These are phyloP conservation scores for Orychophragmus violaceus DNA, from an alignment of 345 rosid species.

Conservation along the genomic window DNA sequence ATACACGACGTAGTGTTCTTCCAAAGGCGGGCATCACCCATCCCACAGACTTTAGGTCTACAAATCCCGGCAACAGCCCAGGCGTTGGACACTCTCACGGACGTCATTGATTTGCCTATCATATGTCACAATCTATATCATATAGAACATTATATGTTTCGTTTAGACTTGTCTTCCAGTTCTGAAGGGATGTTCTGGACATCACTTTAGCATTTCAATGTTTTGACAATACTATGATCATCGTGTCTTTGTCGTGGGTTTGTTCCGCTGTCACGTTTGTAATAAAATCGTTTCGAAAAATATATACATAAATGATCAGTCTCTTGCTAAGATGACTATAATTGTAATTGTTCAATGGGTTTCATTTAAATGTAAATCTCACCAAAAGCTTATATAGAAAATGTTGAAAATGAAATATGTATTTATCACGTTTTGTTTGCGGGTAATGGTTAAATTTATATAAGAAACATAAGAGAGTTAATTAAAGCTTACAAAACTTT, in stretches of 20 bases:
- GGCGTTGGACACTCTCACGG: constrained; percentile 23
- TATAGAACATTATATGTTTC: not conserved
- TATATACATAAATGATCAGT: not conserved
- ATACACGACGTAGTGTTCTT: constrained; percentile 6
- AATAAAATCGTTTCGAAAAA: not conserved
- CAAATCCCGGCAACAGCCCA: no score
- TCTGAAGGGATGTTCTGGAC: not conserved
- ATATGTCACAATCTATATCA: not conserved
- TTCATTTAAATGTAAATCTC: no score
- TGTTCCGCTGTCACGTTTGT: constrained; percentile 14
- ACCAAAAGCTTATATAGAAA: no score
- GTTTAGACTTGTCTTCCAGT: not conserved
- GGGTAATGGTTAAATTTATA: no score
- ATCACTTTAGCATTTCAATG: no score
- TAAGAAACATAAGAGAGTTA: no score
- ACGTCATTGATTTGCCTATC: constrained; percentile 10
- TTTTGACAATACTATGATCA: no score
- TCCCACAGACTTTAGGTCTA: constrained; percentile 28
- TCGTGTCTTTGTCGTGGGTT: constrained; percentile 4
- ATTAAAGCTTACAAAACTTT: no score
- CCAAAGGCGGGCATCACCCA: not conserved
- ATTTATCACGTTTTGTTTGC: no score
- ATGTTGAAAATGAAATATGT: no score
- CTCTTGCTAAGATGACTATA: not conserved
- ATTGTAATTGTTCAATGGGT: not conserved